Evolutionary conservation across 345 rosid genomes (phyloP).

Genomic region (Salix suchowensis): DNA sequence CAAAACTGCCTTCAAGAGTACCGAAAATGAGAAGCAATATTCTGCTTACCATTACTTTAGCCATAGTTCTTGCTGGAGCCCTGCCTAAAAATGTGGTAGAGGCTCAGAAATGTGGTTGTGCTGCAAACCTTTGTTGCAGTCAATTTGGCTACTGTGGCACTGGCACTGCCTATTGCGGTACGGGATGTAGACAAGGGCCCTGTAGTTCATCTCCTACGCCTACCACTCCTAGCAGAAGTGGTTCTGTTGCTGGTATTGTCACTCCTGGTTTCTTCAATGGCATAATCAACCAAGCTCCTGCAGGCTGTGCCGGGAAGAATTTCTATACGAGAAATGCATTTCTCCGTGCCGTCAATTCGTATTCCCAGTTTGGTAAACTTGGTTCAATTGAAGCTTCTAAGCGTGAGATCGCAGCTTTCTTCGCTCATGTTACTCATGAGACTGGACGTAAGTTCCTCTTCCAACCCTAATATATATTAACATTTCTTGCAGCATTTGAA

Average conservation of each 20-base stretch:
- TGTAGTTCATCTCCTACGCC: slow-evolving; percentile 1
- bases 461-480: background rate
- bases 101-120: slow-evolving; percentile 34
- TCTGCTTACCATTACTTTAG: background rate
- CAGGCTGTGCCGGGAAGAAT: slow-evolving; percentile 30
- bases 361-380: slow-evolving; percentile 28
- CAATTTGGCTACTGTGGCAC: slow-evolving; percentile 32
- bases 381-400: slow-evolving; percentile 35
- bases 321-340: slow-evolving; percentile 41
- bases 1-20: background rate
- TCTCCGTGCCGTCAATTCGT: slow-evolving; percentile 22
- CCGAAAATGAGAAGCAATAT: background rate
- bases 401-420: slow-evolving; percentile 50
- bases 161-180: slow-evolving; percentile 21
- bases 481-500: background rate
- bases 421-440: slow-evolving; percentile 48
- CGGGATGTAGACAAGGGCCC: slow-evolving; percentile 26
- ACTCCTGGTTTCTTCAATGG: slow-evolving; percentile 35
- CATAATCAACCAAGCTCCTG: slow-evolving; percentile 29
- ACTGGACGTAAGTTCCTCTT: slow-evolving; percentile 35
- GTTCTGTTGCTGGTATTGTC: slow-evolving; percentile 26
- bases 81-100: background rate
- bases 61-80: background rate
- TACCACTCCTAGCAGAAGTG: background rate
- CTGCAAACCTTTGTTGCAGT: slow-evolving; percentile 28